phyloP scores from a whole-genome alignment of 768 basidiomycete species.

The Coprinopsis marcescibilis region DNA sequence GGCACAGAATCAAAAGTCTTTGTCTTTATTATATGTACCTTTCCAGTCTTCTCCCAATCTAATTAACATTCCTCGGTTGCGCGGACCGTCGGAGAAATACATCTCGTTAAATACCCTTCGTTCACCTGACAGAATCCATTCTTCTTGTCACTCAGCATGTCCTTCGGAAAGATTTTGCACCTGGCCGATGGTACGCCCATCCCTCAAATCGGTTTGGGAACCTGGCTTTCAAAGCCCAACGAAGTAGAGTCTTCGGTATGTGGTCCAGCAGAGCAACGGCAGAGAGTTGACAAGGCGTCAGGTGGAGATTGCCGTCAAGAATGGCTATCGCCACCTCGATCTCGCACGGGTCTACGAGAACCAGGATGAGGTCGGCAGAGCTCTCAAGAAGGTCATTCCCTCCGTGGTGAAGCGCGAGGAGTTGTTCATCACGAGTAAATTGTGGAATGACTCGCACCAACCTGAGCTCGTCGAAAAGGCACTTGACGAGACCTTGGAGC shows the following conservation, averaged over 20 bases:
- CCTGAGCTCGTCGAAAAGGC: conserved; percentile 64
- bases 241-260: conserved; percentile 71
- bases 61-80: too few species aligned
- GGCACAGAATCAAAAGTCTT: too few species aligned
- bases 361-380: conserved; percentile 70
- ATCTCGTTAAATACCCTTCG: neutral
- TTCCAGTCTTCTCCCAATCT: too few species aligned
- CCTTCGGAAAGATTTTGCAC: conserved; percentile 34
- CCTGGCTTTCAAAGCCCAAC: conserved; percentile 70
- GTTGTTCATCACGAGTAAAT: conserved; percentile 75
- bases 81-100: conserved; percentile 6
- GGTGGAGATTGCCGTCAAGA: conserved; percentile 71
- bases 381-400: conserved; percentile 71
- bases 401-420: conserved; percentile 76
- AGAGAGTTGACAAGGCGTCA: conserved; percentile 20
- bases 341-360: conserved; percentile 77
- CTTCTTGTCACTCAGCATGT: conserved; percentile 25
- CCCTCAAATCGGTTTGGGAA: conserved; percentile 79
- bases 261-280: conserved; percentile 1
- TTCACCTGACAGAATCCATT: neutral
- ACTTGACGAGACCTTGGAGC: conserved; percentile 68
- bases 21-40: too few species aligned
- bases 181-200: conserved; percentile 45
- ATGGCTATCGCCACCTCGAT: conserved; percentile 83
- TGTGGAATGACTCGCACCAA: conserved; percentile 75